These are phyloP conservation scores for Pseudofabraea citricarpa DNA, from an alignment of 2,329 filamentous ascomycete genomes.

Conservation along the genomic window DNA sequence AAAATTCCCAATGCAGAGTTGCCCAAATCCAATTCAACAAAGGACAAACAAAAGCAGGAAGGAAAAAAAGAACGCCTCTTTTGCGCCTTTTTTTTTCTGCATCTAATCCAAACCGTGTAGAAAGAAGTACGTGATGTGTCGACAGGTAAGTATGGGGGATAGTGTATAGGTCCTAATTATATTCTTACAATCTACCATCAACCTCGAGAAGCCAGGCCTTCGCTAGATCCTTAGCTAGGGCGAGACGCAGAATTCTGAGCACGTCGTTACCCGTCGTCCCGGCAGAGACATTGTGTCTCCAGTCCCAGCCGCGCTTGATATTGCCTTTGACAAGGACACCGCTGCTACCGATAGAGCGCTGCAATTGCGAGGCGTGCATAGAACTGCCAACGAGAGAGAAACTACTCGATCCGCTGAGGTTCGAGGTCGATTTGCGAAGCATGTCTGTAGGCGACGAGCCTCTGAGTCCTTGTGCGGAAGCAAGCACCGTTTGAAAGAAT, in stretches of 20 bases:
- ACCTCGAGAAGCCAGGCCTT: slow-evolving; percentile 64
- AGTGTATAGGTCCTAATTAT: no score
- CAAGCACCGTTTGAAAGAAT: slow-evolving; percentile 70
- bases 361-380: slow-evolving; percentile 60
- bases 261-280: slow-evolving; percentile 63
- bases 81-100: no score
- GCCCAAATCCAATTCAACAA: no score
- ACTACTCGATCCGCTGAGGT: slow-evolving; percentile 48
- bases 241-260: slow-evolving; percentile 66
- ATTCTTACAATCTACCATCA: slow-evolving; percentile 34
- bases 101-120: no score
- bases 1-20: no score
- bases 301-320: slow-evolving; percentile 66
- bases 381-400: slow-evolving; percentile 65
- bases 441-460: slow-evolving; percentile 61
- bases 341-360: slow-evolving; percentile 53
- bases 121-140: no score
- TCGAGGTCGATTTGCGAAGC: slow-evolving; percentile 58
- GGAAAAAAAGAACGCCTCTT: no score
- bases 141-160: no score
- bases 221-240: slow-evolving; percentile 69
- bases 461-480: slow-evolving; percentile 60
- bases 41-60: no score
- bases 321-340: slow-evolving; percentile 42
- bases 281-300: slow-evolving; percentile 53